These are phyloP conservation scores for Malus hybrid DNA, from an alignment of 331 rosid genomes.

Conservation along the genomic window DNA sequence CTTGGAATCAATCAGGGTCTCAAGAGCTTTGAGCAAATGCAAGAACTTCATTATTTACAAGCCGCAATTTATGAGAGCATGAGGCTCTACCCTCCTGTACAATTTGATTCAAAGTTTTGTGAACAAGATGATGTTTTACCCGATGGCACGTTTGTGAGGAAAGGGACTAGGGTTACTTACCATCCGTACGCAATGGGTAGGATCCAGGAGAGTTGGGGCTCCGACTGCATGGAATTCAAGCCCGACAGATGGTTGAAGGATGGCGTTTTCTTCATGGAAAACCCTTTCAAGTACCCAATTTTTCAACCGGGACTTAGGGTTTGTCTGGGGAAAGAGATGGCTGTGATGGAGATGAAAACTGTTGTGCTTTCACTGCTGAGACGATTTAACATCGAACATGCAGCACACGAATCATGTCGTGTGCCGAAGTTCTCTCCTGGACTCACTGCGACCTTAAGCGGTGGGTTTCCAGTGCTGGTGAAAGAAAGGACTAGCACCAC, in stretches of 20 bases:
- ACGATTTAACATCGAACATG: slow-evolving; percentile 25
- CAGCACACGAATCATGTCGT: neutral
- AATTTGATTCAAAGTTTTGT: slow-evolving; percentile 68
- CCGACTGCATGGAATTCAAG: slow-evolving; percentile 47
- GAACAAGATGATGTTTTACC: slow-evolving; percentile 55
- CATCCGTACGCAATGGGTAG: slow-evolving; percentile 84
- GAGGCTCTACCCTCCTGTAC: slow-evolving; percentile 76
- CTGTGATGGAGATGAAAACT: slow-evolving; percentile 48
- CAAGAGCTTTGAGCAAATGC: slow-evolving; percentile 31
- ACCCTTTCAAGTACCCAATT: slow-evolving; percentile 49
- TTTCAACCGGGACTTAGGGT: slow-evolving; percentile 73
- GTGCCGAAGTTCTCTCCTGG: slow-evolving; percentile 64
- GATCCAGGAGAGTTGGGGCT: slow-evolving; percentile 56
- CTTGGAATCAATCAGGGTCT: slow-evolving; percentile 23
- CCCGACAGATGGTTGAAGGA: slow-evolving; percentile 63
- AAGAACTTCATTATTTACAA: slow-evolving; percentile 47
- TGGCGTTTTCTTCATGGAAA: slow-evolving; percentile 29
- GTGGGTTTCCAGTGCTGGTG: slow-evolving; percentile 48
- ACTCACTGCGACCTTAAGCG: slow-evolving; percentile 58
- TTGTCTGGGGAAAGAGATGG: slow-evolving; percentile 82
- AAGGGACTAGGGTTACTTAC: slow-evolving; percentile 78
- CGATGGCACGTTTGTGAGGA: slow-evolving; percentile 50
- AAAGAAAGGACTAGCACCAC: slow-evolving; percentile 10
- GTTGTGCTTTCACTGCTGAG: slow-evolving; percentile 46
- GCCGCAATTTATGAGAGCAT: slow-evolving; percentile 56